These are phyloP conservation scores for Mortierella sp. DNA, from an alignment of 371 early-diverging fungal genomes.

Conservation along the genomic window DNA sequence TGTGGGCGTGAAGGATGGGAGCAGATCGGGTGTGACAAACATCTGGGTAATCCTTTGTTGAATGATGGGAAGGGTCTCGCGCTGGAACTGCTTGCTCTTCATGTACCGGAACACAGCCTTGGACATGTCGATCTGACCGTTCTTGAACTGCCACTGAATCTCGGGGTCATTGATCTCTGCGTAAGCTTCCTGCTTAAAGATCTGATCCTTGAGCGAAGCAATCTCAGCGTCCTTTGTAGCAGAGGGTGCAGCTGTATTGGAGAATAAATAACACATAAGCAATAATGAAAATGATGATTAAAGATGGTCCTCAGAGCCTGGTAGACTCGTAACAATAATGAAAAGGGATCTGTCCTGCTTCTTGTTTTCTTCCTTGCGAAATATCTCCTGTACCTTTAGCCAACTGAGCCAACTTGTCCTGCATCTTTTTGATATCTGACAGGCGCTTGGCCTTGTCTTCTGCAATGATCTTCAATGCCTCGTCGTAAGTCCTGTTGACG, in stretches of 20 bases:
- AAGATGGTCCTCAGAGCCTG: too few species aligned
- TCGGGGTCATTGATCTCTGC: conserved; percentile 77
- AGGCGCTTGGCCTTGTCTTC: conserved; percentile 71
- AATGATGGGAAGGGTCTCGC: conserved; percentile 69
- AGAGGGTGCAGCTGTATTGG: conserved; percentile 49
- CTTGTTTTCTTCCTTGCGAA: too few species aligned
- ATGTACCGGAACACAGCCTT: conserved; percentile 80
- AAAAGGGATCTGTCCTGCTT: too few species aligned
- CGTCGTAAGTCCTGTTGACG: conserved; percentile 78
- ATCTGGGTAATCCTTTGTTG: conserved; percentile 83
- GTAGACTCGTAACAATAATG: too few species aligned
- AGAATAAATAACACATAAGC: background rate
- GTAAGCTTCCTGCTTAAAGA: conserved; percentile 76
- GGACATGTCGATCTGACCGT: conserved; percentile 75
- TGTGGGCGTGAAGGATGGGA: conserved; percentile 66
- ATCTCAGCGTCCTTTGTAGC: conserved; percentile 59
- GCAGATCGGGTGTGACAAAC: conserved; percentile 82
- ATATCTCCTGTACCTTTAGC: conserved; percentile 58
- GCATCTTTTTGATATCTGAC: conserved; percentile 63
- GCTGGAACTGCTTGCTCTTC: conserved; percentile 72
- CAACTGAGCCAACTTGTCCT: conserved; percentile 63
- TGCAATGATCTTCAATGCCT: conserved; percentile 79
- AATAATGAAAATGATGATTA: too few species aligned
- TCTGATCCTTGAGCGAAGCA: conserved; percentile 63
- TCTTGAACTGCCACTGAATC: conserved; percentile 73